phyloP scores from a whole-genome alignment of 2,329 filamentous ascomycete genomes.

The Alternaria arborescens region DNA sequence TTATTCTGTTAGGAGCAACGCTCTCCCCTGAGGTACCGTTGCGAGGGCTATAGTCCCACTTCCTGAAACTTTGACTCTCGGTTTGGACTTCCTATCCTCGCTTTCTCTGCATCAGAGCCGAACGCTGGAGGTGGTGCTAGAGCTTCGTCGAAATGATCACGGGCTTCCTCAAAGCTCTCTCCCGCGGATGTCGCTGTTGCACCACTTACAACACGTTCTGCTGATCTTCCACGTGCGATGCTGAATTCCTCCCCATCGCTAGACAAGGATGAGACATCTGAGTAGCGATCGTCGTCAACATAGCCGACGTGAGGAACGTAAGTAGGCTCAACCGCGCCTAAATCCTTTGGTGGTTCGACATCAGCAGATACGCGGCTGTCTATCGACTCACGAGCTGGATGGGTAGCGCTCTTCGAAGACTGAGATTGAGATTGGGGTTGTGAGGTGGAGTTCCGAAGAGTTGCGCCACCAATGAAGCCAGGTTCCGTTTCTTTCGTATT shows the following conservation, averaged over 20 bases:
- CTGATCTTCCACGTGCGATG: constrained; percentile 30
- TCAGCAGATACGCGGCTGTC: constrained; percentile 12
- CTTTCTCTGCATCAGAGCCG: constrained; percentile 32
- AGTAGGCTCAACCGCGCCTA: constrained; percentile 26
- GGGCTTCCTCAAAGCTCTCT: constrained; percentile 63
- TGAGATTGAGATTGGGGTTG: constrained; percentile 25
- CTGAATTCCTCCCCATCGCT: constrained; percentile 21
- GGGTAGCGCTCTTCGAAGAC: constrained; percentile 9
- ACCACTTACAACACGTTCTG: constrained; percentile 31
- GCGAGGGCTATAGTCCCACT: constrained; percentile 34
- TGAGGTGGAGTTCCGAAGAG: constrained; percentile 39
- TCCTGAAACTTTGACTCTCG: constrained; percentile 49
- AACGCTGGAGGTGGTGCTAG: constrained; percentile 53
- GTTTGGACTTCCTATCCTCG: constrained; percentile 39
- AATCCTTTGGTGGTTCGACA: constrained; percentile 18
- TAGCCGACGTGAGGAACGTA: constrained; percentile 22
- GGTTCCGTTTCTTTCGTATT: constrained; percentile 37
- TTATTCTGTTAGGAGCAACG: not conserved
- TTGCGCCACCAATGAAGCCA: constrained; percentile 57
- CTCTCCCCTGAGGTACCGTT: not conserved
- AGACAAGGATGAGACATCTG: constrained; percentile 49
- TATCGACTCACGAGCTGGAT: constrained; percentile 16
- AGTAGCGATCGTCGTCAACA: constrained; percentile 27
- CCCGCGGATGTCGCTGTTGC: constrained; percentile 51
- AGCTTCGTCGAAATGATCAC: constrained; percentile 60